Evolutionary conservation across 495 filamentous ascomycete genomes (phyloP).

Genomic region (Hyaloscypha hepaticicola): DNA sequence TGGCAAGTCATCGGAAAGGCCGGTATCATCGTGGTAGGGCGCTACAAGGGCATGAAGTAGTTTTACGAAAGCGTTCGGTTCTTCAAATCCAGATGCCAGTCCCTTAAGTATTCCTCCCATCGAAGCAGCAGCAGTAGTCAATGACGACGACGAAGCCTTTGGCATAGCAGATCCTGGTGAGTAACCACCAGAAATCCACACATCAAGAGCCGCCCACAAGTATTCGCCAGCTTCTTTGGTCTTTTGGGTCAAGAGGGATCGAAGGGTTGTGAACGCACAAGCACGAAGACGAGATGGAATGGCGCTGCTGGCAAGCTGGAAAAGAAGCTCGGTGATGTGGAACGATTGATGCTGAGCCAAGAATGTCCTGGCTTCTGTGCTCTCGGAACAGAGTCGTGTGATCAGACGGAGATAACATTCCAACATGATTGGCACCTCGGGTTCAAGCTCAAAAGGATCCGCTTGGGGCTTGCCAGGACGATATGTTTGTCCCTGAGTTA

Average conservation of each 20-base stretch:
- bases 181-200: conserved; percentile 62
- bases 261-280: conserved; percentile 67
- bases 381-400: conserved; percentile 70
- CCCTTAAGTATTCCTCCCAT: conserved; percentile 44
- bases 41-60: conserved; percentile 67
- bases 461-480: conserved; percentile 55
- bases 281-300: conserved; percentile 75
- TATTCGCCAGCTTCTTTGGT: conserved; percentile 53
- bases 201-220: conserved; percentile 71
- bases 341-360: conserved; percentile 63
- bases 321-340: conserved; percentile 62
- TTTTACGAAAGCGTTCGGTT: conserved; percentile 75
- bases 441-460: conserved; percentile 64
- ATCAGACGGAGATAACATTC: conserved; percentile 89
- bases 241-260: conserved; percentile 66
- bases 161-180: conserved; percentile 33
- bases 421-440: conserved; percentile 87
- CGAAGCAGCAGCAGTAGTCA: conserved; percentile 7
- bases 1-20: conserved; percentile 70
- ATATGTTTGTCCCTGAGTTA: conserved; percentile 53
- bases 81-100: conserved; percentile 65
- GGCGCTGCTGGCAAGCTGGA: conserved; percentile 65
- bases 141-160: conserved; percentile 19
- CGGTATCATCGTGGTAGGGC: conserved; percentile 55
- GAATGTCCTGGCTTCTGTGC: conserved; percentile 63